Evolutionary conservation across 345 rosid genomes (phyloP).

Genomic region (Lumnitzera littorea): DNA sequence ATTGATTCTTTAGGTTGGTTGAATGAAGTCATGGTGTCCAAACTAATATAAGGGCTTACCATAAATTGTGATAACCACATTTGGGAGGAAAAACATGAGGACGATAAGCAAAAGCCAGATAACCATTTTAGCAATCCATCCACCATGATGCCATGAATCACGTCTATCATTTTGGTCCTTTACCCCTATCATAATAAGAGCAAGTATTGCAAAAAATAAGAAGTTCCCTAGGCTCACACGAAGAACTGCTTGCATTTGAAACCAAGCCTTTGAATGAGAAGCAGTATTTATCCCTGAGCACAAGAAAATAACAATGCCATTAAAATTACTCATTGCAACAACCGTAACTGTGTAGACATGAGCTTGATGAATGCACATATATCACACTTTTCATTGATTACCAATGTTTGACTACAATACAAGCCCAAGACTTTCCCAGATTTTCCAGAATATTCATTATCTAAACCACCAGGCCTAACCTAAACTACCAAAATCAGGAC

Average conservation of each 20-base stretch:
- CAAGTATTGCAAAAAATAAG: conserved; percentile 59
- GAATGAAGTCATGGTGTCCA: neutral
- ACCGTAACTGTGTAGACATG: no score
- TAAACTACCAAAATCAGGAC: no score
- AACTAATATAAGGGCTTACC: conserved; percentile 37
- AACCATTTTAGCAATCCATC: conserved; percentile 88
- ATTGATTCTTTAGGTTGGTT: no score
- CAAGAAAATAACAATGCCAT: neutral
- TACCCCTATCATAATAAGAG: conserved; percentile 87
- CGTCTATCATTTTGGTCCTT: conserved; percentile 90
- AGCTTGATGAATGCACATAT: no score
- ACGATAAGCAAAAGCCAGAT: conserved; percentile 72
- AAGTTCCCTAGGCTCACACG: conserved; percentile 94
- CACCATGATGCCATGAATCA: conserved; percentile 94
- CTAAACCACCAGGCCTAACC: no score
- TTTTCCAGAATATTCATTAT: no score
- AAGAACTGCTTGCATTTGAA: conserved; percentile 82
- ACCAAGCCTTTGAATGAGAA: conserved; percentile 67
- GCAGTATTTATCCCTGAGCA: conserved; percentile 76
- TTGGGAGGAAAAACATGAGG: conserved; percentile 90
- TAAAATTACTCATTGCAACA: no score
- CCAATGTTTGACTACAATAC: no score
- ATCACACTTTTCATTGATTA: no score
- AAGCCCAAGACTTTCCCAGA: no score
- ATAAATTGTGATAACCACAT: conserved; percentile 55